Percentiles rank a stretch among this genome's conserved stretches.
Evolutionary conservation across 1,284 basidiomycete genomes (phyloP).

Genomic region (Irpex lacteus): DNA sequence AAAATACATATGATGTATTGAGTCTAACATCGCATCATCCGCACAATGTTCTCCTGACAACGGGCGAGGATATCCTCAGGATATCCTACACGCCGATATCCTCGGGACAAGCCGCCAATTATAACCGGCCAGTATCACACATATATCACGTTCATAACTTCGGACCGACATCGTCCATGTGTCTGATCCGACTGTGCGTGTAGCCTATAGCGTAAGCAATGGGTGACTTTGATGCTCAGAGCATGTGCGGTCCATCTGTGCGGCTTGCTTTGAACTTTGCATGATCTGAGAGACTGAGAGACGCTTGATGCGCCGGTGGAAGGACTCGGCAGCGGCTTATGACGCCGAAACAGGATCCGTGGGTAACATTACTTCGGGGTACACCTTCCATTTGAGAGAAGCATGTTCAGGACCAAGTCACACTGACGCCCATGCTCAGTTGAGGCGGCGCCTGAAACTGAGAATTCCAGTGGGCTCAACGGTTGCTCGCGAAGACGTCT

Average conservation of each 20-base stretch:
- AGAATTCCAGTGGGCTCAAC: too few species aligned
- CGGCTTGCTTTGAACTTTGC: not conserved
- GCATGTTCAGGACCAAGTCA: not conserved
- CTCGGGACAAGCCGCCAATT: too few species aligned
- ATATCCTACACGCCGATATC: too few species aligned
- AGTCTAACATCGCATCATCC: too few species aligned
- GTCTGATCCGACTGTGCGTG: too few species aligned
- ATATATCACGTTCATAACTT: too few species aligned
- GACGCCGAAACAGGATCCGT: slow-evolving; percentile 1
- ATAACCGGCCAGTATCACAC: too few species aligned
- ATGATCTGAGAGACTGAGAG: not conserved
- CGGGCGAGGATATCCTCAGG: too few species aligned
- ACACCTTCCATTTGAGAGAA: slow-evolving; percentile 10
- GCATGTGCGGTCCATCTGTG: slow-evolving; percentile 9
- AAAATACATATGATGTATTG: too few species aligned
- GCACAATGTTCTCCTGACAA: too few species aligned
- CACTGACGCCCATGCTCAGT: not conserved
- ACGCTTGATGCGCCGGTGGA: slow-evolving; percentile 10
- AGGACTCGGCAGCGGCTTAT: not conserved
- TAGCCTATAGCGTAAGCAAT: not conserved
- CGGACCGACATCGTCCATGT: too few species aligned
- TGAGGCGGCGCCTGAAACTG: not conserved
- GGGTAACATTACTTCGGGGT: slow-evolving; percentile 1
- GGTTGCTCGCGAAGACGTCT: not conserved
- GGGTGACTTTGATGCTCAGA: not conserved